These are phyloP conservation scores for Excoecaria cochinchinensis DNA, from an alignment of 345 rosid genomes.

Conservation along the genomic window DNA sequence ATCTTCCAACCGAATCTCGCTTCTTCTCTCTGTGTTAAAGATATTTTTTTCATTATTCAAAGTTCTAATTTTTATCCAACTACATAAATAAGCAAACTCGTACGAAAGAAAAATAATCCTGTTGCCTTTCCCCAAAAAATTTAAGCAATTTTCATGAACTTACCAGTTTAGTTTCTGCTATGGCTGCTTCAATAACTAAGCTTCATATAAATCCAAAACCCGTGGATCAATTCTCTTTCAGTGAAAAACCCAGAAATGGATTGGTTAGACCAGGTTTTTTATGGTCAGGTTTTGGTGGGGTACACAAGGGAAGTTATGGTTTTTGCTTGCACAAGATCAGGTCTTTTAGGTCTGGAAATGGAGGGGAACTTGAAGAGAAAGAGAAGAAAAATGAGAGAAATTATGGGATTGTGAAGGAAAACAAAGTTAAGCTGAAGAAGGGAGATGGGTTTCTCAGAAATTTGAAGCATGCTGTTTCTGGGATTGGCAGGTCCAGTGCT, in stretches of 20 bases:
- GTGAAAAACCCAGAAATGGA: constrained; percentile 31
- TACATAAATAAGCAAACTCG: background rate
- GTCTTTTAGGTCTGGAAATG: constrained; percentile 56
- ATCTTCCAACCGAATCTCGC: constrained; percentile 10
- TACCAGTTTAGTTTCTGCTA: constrained; percentile 16
- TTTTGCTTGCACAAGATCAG: constrained; percentile 36
- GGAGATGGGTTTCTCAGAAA: constrained; percentile 43
- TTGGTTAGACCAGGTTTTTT: constrained; percentile 29
- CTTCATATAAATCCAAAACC: constrained; percentile 51
- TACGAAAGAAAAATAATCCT: background rate
- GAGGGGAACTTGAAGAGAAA: constrained; percentile 38
- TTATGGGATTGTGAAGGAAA: constrained; percentile 33
- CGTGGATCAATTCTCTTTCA: constrained; percentile 36
- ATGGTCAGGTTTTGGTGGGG: constrained; percentile 29
- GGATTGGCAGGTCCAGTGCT: constrained; percentile 34
- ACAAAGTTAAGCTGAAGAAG: constrained; percentile 35
- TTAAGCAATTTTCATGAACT: constrained; percentile 26
- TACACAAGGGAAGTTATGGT: constrained; percentile 23
- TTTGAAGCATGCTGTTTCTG: constrained; percentile 40
- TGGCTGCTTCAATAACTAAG: constrained; percentile 53
- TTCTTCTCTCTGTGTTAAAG: constrained; percentile 15
- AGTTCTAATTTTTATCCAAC: background rate
- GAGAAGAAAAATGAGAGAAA: constrained; percentile 32
- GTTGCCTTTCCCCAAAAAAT: background rate
- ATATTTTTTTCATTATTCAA: background rate